Base-by-base conservation (phyloP, 2,329 filamentous ascomycete species). In the Aspergillus aculeatinus region DNA sequence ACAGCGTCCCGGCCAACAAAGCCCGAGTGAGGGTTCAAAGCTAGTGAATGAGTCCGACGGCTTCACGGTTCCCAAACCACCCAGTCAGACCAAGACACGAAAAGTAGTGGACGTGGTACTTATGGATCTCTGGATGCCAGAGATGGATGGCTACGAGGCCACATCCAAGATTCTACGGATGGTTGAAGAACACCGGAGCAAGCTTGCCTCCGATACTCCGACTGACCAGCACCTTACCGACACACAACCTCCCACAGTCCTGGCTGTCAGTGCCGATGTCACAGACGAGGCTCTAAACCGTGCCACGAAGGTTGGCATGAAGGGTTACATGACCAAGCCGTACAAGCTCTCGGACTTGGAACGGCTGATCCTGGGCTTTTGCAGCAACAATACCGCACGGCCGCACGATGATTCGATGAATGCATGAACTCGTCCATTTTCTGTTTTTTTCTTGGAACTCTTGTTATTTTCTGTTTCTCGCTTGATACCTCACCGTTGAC, bases 41-140 rank as follows among this genome's bases (percentile, higher is more conserved):
- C n/a, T 48, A 35, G 56, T 49, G n/a, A 48, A 57, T 7, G 51
- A 42, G 19, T 47, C 56, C 11, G 63, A 65, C 25, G 61, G 63
- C 25, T 55, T 59, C 5, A 56, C 61, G 25, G 58, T 68, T 2
- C 58, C 65, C n/a, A 65, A 63, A 1, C 11, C 66, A 63, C 52
- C 69, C 63, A 19, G 64, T 63, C 29, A 69, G 65, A 29, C 65
- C 62, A 64, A 68, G 48, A 72, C 75, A 48, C 62, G 70, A 11
- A 78, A 76, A 58, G 72, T 74, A 2, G 84, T 90, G 59, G 84
- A 89, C 67, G 81, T 89, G 2, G 81, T 91, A 25, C 76, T 90
- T 48, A 91, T 91, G 88, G 88, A 91, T 72, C 81, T 91, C 10
- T 91, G 88, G 88, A 91, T 91, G 87, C 88, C 88, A 0, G 80